Conservation (phyloP, 495 filamentous ascomycete genomes). For the Lasiosphaeriaceae sp. region DNA sequence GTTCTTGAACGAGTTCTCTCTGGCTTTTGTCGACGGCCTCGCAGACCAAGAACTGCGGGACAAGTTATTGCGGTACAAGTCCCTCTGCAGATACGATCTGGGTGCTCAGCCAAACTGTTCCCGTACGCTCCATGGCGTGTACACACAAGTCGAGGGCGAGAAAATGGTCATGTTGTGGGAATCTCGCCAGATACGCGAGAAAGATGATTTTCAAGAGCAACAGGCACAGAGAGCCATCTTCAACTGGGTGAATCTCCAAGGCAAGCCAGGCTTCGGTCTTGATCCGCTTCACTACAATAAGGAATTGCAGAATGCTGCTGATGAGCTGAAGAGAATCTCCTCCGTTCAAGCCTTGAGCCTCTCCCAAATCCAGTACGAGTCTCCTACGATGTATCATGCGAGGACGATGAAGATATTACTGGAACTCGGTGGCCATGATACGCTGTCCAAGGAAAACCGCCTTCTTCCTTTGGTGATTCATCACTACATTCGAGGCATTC, state of each 20-base stretch:
- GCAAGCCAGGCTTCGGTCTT: constrained; percentile 25
- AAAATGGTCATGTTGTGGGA: constrained; percentile 43
- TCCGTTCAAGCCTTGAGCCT: constrained; percentile 46
- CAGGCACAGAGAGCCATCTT: constrained; percentile 29
- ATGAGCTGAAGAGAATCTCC: constrained; percentile 42
- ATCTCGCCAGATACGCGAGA: constrained; percentile 29
- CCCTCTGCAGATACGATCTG: constrained; percentile 26
- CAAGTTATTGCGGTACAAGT: constrained; percentile 36
- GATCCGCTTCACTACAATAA: constrained; percentile 45
- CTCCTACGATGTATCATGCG: constrained; percentile 37
- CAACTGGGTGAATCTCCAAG: constrained; percentile 39
- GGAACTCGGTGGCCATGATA: constrained; percentile 27
- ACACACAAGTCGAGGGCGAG: constrained; percentile 51
- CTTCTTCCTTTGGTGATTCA: constrained; percentile 21
- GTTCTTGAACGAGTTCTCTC: constrained; percentile 43
- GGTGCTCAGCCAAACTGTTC: constrained; percentile 19
- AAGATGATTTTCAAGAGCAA: constrained; percentile 29
- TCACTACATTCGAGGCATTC: constrained; percentile 46
- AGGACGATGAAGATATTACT: constrained; percentile 35
- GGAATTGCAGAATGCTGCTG: constrained; percentile 37
- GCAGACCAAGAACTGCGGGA: constrained; percentile 34
- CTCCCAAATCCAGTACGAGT: constrained; percentile 43
- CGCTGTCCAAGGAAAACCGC: constrained; percentile 12
- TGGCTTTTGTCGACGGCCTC: constrained; percentile 48
- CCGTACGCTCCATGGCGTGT: constrained; percentile 44